Evolutionary conservation across 2,329 filamentous ascomycete species (phyloP).

Genomic region (Diaporthe sp.): DNA sequence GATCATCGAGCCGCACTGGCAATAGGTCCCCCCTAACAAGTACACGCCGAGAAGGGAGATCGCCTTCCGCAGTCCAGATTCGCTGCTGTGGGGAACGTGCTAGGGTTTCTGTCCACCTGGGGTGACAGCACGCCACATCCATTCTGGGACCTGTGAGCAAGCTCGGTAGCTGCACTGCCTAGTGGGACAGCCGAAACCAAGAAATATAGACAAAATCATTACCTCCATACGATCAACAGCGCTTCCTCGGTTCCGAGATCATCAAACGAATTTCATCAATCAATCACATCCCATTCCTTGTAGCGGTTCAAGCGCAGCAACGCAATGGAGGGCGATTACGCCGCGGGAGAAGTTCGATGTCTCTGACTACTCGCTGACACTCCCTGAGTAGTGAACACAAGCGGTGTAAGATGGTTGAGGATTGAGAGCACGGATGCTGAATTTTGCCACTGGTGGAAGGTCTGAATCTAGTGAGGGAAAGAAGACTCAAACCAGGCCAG

Average conservation of each 20-base stretch:
- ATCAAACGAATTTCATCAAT: background rate
- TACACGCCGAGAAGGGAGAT: slow-evolving; percentile 19
- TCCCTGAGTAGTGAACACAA: no score
- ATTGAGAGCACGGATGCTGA: no score
- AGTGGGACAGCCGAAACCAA: slow-evolving; percentile 1
- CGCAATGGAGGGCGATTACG: no score
- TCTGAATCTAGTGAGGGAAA: no score
- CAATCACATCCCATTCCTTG: background rate
- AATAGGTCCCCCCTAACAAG: background rate
- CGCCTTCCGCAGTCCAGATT: slow-evolving; percentile 3
- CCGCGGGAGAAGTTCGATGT: no score
- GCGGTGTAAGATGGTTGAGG: no score
- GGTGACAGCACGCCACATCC: background rate
- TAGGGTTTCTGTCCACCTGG: background rate
- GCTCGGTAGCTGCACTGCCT: background rate
- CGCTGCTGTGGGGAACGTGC: background rate
- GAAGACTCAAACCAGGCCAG: no score
- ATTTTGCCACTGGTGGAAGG: no score
- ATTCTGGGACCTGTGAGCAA: background rate
- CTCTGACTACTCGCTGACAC: no score
- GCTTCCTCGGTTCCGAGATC: background rate
- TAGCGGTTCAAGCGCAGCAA: no score
- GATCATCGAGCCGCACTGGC: background rate
- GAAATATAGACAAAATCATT: background rate
- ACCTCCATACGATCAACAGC: background rate